Percentiles rank a stretch among this genome's conserved stretches.
Conservation (phyloP, 1,284 basidiomycete genomes). For the Ganoderma sp. region DNA sequence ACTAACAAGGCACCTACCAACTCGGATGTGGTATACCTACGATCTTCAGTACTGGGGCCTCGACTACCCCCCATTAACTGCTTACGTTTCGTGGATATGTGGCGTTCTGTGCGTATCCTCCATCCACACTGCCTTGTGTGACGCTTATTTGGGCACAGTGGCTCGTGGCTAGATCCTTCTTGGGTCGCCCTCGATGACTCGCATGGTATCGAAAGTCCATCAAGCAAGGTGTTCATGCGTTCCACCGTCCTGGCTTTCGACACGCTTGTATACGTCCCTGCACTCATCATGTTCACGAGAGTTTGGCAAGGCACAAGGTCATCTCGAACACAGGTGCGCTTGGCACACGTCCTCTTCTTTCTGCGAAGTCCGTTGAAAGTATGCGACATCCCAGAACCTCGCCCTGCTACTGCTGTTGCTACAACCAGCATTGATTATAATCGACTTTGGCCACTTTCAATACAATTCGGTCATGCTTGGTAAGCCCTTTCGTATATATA, state of each 20-base stretch:
- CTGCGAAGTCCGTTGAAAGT: not conserved
- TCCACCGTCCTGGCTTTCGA: slow-evolving; percentile 77
- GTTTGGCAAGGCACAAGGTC: slow-evolving; percentile 72
- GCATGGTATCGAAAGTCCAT: slow-evolving; percentile 75
- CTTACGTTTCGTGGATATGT: slow-evolving; percentile 84
- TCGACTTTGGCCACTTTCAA: slow-evolving; percentile 95
- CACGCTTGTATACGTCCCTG: slow-evolving; percentile 75
- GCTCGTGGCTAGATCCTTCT: slow-evolving; percentile 66
- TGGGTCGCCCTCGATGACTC: slow-evolving; percentile 81
- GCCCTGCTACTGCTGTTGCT: slow-evolving; percentile 78
- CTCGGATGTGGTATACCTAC: slow-evolving; percentile 83
- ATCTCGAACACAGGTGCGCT: slow-evolving; percentile 69
- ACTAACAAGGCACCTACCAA: slow-evolving; percentile 77
- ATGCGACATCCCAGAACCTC: slow-evolving; percentile 56
- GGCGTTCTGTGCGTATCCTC: slow-evolving; percentile 55
- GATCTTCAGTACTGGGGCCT: slow-evolving; percentile 91
- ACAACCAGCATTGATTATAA: slow-evolving; percentile 83
- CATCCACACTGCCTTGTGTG: too few relatives aligned
- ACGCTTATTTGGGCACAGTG: slow-evolving; percentile 49
- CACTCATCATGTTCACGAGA: slow-evolving; percentile 65
- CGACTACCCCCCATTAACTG: slow-evolving; percentile 92
- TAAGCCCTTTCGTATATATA: slow-evolving; percentile 39
- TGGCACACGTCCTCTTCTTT: not conserved
- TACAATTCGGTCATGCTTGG: slow-evolving; percentile 92
- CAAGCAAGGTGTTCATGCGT: slow-evolving; percentile 82